phyloP scores from a whole-genome alignment of 768 basidiomycete genomes.

The Lentinus tigrinus region DNA sequence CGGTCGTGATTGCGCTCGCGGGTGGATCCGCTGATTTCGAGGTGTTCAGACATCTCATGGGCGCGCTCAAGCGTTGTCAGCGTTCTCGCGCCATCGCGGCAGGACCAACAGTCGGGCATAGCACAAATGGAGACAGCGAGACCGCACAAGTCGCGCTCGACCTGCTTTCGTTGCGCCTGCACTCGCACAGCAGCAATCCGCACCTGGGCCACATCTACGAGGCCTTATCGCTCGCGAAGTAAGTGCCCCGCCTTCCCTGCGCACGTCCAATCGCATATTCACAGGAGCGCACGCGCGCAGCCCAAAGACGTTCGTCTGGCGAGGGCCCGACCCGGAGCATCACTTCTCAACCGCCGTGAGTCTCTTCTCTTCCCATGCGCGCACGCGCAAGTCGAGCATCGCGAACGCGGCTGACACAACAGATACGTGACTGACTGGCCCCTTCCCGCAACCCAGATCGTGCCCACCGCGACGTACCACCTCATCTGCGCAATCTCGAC shows the following conservation, averaged over 20 bases:
- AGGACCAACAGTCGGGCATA: neutral
- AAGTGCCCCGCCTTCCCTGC: slow-evolving; percentile 18
- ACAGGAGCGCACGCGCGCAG: slow-evolving; percentile 24
- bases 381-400: no score
- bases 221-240: slow-evolving; percentile 38
- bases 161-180: slow-evolving; percentile 35
- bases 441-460: slow-evolving; percentile 47
- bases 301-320: slow-evolving; percentile 52
- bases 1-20: slow-evolving; percentile 28
- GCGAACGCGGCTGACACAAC: no score
- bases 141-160: slow-evolving; percentile 26
- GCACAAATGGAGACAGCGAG: neutral
- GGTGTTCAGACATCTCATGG: slow-evolving; percentile 28
- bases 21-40: slow-evolving; percentile 30
- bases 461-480: slow-evolving; percentile 36
- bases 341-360: slow-evolving; percentile 62
- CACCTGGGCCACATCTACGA: slow-evolving; percentile 30
- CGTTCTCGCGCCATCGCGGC: neutral
- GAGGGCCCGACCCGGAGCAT: slow-evolving; percentile 59
- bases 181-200: slow-evolving; percentile 37
- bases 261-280: neutral
- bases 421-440: neutral
- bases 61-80: slow-evolving; percentile 28
- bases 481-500: slow-evolving; percentile 40
- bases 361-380: no score